A percentile compares a stretch with the other conserved stretches of the same genome.
These are phyloP conservation scores for Podospora pseudoanserina DNA, from an alignment of 495 filamentous ascomycete species.

Conservation along the genomic window DNA sequence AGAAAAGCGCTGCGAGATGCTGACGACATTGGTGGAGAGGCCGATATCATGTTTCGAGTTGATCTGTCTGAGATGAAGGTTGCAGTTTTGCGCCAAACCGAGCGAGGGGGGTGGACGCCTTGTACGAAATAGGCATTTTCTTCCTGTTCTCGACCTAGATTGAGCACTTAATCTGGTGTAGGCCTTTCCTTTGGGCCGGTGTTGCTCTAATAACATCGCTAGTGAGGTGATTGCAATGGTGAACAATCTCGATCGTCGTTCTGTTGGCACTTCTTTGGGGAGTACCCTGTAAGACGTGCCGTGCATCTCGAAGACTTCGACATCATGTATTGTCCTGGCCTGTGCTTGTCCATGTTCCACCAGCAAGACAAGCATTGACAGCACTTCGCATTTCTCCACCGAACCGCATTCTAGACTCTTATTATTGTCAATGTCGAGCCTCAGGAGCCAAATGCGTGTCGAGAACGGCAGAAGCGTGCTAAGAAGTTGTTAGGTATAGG, in stretches of 20 bases:
- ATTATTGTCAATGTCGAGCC: background rate
- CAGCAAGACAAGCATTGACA: background rate
- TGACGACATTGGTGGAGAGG: conserved; percentile 11
- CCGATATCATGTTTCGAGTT: conserved; percentile 5
- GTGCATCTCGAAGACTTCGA: background rate
- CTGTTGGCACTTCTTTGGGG: background rate
- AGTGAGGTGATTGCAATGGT: background rate
- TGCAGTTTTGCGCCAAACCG: conserved; percentile 1
- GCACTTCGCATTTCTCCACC: background rate
- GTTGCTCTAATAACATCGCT: background rate
- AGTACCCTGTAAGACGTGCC: background rate
- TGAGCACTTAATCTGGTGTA: background rate
- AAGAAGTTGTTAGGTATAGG: background rate
- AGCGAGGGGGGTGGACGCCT: background rate
- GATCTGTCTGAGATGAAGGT: background rate
- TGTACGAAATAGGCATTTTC: background rate
- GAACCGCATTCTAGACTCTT: background rate
- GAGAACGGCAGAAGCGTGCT: background rate
- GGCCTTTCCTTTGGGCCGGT: background rate
- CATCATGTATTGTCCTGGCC: background rate
- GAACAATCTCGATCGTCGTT: background rate
- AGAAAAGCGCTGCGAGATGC: conserved; percentile 3
- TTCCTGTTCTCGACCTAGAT: background rate
- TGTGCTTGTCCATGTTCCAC: background rate
- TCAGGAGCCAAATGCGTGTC: background rate